Base-by-base conservation (phyloP, 1,139 yeast genomes). In the Hemisphaericaspora xylanilytica region DNA sequence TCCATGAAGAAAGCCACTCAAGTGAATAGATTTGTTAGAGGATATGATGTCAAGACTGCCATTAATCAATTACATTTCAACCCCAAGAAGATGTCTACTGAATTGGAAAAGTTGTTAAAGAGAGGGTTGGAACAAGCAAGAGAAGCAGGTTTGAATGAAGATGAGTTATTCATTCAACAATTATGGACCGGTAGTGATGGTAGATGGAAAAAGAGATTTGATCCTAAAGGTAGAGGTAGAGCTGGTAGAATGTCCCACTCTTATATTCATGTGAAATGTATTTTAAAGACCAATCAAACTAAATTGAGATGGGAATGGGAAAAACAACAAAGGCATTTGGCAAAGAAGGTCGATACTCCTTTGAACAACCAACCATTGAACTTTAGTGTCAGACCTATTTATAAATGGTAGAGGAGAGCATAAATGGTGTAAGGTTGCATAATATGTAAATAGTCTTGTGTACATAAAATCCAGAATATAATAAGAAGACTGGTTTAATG, bases 181-280 rank as follows among this genome's bases (percentile, higher is more conserved):
- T 79, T 89, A 47, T 92, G 97, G 97, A 82, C 81, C 21, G 97
- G 97, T 35, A 81, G 88, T 45, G 97, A 90, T 59, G 96, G 96
- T 12, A 56, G 63, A 38, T 80, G 85, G 81, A 58, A 59, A 36
- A 83, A 78, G 61, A 77, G 94, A 59, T 63, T 81, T n/a, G 96
- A 90, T 51, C 73, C 77, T 55, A 89, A 88, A 67, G 96, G 94
- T 46, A 81, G 97, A 68, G 97, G 97, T 48, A 79, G 96, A 61
- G 72, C 78, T 28, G 97, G 97, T 56, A 65, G 85, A 38, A 76
- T 86, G 38, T 75, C 73, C 31, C 95, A 87, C 58, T 80, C 85
- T 47, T 84, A 77, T 59, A 78, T 88, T 41, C 96, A 92, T 59
- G 79, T 90, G 35, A 81, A 85, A 63, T 88, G 86, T 38, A 73